Conservation (phyloP, 1,284 basidiomycete genomes). For the Fomitopsis betulina region DNA sequence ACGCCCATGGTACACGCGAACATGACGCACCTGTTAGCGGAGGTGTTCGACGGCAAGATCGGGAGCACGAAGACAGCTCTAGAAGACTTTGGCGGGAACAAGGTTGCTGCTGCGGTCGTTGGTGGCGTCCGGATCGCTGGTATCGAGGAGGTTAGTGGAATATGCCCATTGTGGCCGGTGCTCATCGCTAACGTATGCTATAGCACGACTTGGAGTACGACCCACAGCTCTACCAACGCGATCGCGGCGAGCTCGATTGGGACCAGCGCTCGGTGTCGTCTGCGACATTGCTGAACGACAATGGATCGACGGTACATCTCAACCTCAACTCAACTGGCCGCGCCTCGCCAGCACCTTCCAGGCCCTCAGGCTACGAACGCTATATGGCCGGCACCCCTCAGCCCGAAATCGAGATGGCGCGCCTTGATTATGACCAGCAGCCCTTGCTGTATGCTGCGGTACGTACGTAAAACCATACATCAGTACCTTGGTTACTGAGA, state of each 20-base stretch:
- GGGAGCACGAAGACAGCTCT: conserved; percentile 57
- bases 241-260: conserved; percentile 79
- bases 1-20: conserved; percentile 86
- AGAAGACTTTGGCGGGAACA: conserved; percentile 71
- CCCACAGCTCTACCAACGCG: conserved; percentile 65
- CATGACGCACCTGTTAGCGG: conserved; percentile 70
- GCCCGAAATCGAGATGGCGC: conserved; percentile 52
- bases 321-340: conserved; percentile 38
- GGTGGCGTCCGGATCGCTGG: conserved; percentile 78
- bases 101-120: conserved; percentile 64
- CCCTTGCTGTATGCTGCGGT: conserved; percentile 44
- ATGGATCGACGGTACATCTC: conserved; percentile 39
- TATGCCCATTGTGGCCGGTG: background rate
- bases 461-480: no score
- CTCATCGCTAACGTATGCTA: background rate
- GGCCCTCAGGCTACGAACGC: conserved; percentile 40
- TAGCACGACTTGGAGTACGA: conserved; percentile 75
- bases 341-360: conserved; percentile 39
- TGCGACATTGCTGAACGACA: conserved; percentile 43
- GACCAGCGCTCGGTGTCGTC: conserved; percentile 69
- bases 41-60: conserved; percentile 75
- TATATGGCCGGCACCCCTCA: conserved; percentile 46
- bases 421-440: conserved; percentile 47
- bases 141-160: conserved; percentile 56
- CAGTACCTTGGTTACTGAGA: background rate